A percentile compares a stretch with the other conserved stretches of the same genome.
phyloP scores from a whole-genome alignment of 2,329 filamentous ascomycete species.

The Monosporascus cannonballus region DNA sequence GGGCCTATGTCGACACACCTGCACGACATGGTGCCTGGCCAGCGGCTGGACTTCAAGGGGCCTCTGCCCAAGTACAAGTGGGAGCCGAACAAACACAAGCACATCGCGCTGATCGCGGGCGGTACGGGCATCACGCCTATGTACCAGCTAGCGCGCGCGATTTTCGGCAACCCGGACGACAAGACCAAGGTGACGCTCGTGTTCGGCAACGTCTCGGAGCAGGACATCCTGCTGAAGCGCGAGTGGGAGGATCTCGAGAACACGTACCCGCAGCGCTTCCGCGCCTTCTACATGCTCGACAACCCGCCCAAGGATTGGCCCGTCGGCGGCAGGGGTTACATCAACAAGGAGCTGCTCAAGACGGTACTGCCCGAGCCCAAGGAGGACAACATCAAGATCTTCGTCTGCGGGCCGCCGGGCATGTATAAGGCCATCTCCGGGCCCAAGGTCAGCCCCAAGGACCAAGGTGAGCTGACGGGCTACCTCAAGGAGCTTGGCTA shows the following conservation, averaged over 20 bases:
- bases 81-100: conserved; percentile 85
- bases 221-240: conserved; percentile 85
- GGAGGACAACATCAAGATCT: conserved; percentile 88
- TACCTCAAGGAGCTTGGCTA: conserved; percentile 80
- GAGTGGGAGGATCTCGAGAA: conserved; percentile 87
- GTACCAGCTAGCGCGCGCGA: conserved; percentile 87
- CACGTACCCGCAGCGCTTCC: conserved; percentile 90
- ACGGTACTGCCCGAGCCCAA: conserved; percentile 90
- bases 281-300: conserved; percentile 89
- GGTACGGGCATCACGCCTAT: conserved; percentile 97
- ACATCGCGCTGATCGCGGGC: conserved; percentile 83
- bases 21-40: conserved; percentile 74
- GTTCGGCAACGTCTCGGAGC: conserved; percentile 82
- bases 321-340: conserved; percentile 66
- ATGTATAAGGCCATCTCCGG: conserved; percentile 93
- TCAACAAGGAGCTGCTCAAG: conserved; percentile 90
- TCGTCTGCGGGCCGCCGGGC: conserved; percentile 88
- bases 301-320: conserved; percentile 72
- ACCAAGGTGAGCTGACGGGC: conserved; percentile 86
- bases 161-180: conserved; percentile 94
- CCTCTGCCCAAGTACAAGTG: conserved; percentile 92
- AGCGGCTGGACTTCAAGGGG: conserved; percentile 87
- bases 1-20: conserved; percentile 91
- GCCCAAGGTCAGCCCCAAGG: conserved; percentile 80
- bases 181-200: conserved; percentile 97